These are phyloP conservation scores for Epichloe festucae DNA, from an alignment of 2,329 filamentous ascomycete species.

Conservation along the genomic window DNA sequence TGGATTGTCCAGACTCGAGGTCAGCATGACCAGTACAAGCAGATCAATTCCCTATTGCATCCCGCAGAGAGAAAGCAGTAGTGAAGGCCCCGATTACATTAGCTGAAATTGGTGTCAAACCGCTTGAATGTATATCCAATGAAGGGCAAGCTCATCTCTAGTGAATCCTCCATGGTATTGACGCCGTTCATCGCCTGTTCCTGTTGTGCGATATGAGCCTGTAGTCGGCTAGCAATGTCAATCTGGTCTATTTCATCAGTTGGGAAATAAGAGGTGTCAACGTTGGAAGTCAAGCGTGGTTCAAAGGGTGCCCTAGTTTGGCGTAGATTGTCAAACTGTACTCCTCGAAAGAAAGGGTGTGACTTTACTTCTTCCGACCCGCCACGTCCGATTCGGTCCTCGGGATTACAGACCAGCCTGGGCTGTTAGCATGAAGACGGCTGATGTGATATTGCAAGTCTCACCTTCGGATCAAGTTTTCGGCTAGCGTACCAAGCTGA, in stretches of 20 bases:
- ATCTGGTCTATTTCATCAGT: slow-evolving; percentile 97
- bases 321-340: slow-evolving; percentile 85
- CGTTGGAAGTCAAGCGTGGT: slow-evolving; percentile 79
- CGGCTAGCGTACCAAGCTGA: slow-evolving; percentile 73
- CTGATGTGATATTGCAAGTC: slow-evolving; percentile 12
- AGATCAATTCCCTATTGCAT: no score
- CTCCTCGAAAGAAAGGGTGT: slow-evolving; percentile 81
- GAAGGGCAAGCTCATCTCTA: slow-evolving; percentile 86
- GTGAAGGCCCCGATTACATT: background rate
- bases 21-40: no score
- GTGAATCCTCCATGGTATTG: slow-evolving; percentile 42
- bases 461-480: slow-evolving; percentile 84
- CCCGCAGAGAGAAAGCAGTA: no score
- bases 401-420: slow-evolving; percentile 86
- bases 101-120: slow-evolving; percentile 63
- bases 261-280: slow-evolving; percentile 97
- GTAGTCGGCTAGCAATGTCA: slow-evolving; percentile 75
- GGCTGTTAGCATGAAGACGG: slow-evolving; percentile 48
- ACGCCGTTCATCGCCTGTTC: slow-evolving; percentile 19
- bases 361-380: slow-evolving; percentile 85
- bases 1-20: no score
- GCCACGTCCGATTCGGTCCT: slow-evolving; percentile 76
- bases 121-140: slow-evolving; percentile 69
- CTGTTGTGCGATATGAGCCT: slow-evolving; percentile 62
- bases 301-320: slow-evolving; percentile 92